Percentiles rank a stretch among this genome's conserved stretches.
Evolutionary conservation across 805 yeast species (phyloP).

Genomic region (Metschnikowia colocasiae): DNA sequence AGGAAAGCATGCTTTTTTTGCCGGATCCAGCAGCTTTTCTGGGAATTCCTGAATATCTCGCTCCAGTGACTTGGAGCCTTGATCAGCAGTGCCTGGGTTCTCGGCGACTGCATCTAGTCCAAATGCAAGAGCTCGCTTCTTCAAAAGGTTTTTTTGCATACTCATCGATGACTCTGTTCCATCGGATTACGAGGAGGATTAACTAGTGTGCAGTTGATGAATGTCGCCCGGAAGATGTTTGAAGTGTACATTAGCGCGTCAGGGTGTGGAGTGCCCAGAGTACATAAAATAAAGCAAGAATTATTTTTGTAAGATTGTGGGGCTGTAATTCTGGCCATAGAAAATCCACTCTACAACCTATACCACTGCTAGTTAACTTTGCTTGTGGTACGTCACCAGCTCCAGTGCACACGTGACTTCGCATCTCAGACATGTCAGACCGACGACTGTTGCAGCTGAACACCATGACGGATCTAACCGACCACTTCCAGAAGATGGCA

Average conservation of each 20-base stretch:
- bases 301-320: no score
- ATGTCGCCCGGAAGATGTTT: background rate
- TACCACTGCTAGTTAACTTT: background rate
- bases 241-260: constrained; percentile 1
- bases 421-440: constrained; percentile 2
- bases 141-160: constrained; percentile 11
- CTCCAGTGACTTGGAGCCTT: background rate
- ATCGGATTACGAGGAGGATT: background rate
- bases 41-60: no score
- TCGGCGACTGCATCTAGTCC: constrained; percentile 14
- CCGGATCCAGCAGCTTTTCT: background rate
- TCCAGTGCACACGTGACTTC: constrained; percentile 3
- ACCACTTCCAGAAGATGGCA: constrained; percentile 44
- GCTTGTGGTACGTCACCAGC: background rate
- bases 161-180: background rate
- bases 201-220: background rate
- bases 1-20: constrained; percentile 14
- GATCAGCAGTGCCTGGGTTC: background rate
- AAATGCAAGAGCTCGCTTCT: constrained; percentile 6
- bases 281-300: background rate
- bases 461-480: constrained; percentile 8
- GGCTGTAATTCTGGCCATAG: no score
- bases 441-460: background rate
- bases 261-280: background rate
- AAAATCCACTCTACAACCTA: background rate